Evolutionary conservation across 768 basidiomycete species (phyloP).

Genomic region (Cystofilobasidium bisporidii): DNA sequence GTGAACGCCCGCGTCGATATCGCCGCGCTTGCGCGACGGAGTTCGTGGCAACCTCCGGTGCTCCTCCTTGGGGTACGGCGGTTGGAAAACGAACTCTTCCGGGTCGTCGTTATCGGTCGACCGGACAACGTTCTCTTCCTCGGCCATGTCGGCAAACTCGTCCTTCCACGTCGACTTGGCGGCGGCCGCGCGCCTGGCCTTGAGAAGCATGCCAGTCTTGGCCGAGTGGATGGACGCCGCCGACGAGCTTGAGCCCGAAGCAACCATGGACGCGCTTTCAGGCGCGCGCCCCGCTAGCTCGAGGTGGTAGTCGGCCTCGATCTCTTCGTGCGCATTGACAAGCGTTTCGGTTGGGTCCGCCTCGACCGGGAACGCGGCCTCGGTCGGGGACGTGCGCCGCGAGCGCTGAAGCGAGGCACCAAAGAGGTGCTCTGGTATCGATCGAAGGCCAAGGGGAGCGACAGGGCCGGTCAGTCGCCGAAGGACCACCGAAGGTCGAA

Average conservation of each 20-base stretch:
- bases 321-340: background rate
- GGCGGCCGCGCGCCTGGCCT: background rate
- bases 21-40: background rate
- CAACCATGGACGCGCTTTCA: background rate
- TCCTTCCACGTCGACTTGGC: conserved; percentile 1
- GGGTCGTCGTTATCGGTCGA: background rate
- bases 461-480: too few species aligned
- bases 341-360: background rate
- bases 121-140: background rate
- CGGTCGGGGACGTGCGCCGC: background rate
- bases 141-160: conserved; percentile 7
- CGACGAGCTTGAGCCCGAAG: background rate
- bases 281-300: background rate
- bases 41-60: background rate
- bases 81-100: background rate
- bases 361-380: background rate
- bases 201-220: background rate
- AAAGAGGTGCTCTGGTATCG: background rate
- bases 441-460: too few species aligned
- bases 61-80: background rate
- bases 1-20: background rate
- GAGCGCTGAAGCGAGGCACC: conserved; percentile 2
- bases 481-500: background rate
- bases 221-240: background rate
- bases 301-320: background rate